These are phyloP conservation scores for Amyloporia xantha DNA, from an alignment of 768 basidiomycete genomes.

Conservation along the genomic window DNA sequence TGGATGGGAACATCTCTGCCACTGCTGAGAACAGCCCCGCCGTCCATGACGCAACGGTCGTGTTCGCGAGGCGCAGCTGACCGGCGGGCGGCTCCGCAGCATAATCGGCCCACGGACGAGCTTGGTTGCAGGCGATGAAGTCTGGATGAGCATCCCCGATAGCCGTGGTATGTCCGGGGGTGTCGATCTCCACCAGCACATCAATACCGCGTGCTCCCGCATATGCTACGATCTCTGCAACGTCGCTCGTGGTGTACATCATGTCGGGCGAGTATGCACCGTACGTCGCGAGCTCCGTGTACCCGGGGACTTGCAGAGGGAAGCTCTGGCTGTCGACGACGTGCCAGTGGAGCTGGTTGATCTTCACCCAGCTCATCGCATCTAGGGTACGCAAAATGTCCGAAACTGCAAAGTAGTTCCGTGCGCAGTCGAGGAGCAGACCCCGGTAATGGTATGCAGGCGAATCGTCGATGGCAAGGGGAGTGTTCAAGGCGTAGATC, in stretches of 20 bases:
- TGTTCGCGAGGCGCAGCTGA: conserved; percentile 37
- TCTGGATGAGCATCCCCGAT: conserved; percentile 39
- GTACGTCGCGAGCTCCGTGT: conserved; percentile 31
- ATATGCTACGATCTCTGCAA: conserved; percentile 34
- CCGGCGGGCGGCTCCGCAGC: conserved; percentile 41
- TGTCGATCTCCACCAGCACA: conserved; percentile 43
- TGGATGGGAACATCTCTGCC: conserved; percentile 25
- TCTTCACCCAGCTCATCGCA: conserved; percentile 49
- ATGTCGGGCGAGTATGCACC: conserved; percentile 36
- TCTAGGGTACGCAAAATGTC: conserved; percentile 67
- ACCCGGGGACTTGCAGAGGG: conserved; percentile 35
- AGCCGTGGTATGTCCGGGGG: conserved; percentile 43
- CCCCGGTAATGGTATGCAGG: conserved; percentile 77
- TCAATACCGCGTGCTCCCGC: conserved; percentile 45
- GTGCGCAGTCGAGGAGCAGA: conserved; percentile 74
- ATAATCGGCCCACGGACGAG: conserved; percentile 26
- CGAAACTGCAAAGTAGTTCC: conserved; percentile 62
- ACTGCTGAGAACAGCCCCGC: conserved; percentile 27
- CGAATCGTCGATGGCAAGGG: conserved; percentile 51
- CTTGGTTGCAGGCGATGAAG: conserved; percentile 34
- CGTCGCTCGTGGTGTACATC: conserved; percentile 31
- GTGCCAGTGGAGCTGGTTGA: conserved; percentile 45
- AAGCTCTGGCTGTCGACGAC: conserved; percentile 46
- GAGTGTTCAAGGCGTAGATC: conserved; percentile 49
- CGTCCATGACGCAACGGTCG: conserved; percentile 28